A percentile compares a stretch with the other conserved stretches of the same genome.
Evolutionary conservation across 352 stramenopile species (phyloP).

Genomic region (Peronospora destructor): DNA sequence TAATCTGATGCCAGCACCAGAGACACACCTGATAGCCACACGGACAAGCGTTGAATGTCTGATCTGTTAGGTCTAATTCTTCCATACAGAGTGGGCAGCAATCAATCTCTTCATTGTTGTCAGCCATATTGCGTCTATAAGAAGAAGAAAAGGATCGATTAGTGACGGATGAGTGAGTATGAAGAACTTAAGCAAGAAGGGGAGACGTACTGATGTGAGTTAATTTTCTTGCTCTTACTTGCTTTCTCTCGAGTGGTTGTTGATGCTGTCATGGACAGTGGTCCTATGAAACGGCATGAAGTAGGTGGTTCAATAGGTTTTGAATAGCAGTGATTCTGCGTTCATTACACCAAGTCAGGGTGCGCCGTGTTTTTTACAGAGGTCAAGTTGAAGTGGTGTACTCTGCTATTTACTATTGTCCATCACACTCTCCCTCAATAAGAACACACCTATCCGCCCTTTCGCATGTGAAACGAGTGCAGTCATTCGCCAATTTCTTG

Average conservation of each 20-base stretch:
- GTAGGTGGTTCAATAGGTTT: neutral
- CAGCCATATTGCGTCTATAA: conserved; percentile 31
- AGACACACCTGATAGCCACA: conserved; percentile 99
- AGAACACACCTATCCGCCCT: conserved; percentile 8
- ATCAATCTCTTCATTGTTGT: conserved; percentile 72
- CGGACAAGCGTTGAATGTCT: conserved; percentile 97
- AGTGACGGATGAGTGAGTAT: no score
- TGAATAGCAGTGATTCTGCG: no score
- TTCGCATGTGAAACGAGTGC: neutral
- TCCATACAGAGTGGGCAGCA: conserved; percentile 98
- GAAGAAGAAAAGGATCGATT: no score
- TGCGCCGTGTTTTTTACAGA: neutral
- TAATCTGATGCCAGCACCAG: conserved; percentile 99
- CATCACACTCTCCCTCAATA: conserved; percentile 14
- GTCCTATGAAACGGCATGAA: neutral
- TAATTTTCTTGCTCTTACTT: no score
- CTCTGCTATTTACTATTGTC: conserved; percentile 7
- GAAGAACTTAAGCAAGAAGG: no score
- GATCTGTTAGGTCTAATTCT: conserved; percentile 96
- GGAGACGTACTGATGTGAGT: no score
- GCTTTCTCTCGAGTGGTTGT: conserved; percentile 29
- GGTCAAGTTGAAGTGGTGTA: no score
- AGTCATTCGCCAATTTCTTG: conserved; percentile 15
- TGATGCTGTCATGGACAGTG: conserved; percentile 32
- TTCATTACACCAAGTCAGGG: no score